A percentile compares a stretch with the other conserved stretches of the same genome.
Conservation (phyloP, 1,139 yeast species). For the Suhomyces kunorum region DNA sequence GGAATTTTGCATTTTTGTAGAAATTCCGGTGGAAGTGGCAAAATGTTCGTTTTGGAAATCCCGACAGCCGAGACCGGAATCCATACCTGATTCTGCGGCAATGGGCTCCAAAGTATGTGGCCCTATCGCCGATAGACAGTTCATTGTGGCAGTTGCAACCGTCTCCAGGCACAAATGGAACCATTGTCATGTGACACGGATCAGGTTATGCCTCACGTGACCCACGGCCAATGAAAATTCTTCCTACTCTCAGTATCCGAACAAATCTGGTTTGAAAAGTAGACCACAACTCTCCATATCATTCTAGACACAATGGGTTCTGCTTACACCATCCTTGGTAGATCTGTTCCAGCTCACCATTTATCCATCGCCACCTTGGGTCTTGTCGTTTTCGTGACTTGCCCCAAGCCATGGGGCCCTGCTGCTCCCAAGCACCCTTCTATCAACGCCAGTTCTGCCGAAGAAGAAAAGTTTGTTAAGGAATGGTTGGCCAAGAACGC, state of each 20-base stretch:
- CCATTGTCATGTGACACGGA: slow-evolving; percentile 1
- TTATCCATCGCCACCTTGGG: slow-evolving; percentile 72
- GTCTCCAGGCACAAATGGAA: not conserved
- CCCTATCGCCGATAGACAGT: not conserved
- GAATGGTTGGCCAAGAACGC: slow-evolving; percentile 44
- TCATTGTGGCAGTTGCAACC: not conserved
- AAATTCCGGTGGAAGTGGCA: not conserved
- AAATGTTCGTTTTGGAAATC: not conserved
- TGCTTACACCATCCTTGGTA: slow-evolving; percentile 77
- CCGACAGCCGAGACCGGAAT: not conserved
- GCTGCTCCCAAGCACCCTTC: slow-evolving; percentile 60
- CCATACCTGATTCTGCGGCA: not conserved
- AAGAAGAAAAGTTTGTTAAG: slow-evolving; percentile 76
- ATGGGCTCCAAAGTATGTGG: not conserved
- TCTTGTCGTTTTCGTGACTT: slow-evolving; percentile 54
- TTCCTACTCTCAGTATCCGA: slow-evolving; percentile 7
- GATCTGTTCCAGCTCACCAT: slow-evolving; percentile 70
- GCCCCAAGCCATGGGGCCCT: slow-evolving; percentile 72
- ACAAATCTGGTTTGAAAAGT: slow-evolving; percentile 3
- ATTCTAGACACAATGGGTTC: slow-evolving; percentile 59
- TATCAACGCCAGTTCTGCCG: slow-evolving; percentile 76
- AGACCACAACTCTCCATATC: not conserved
- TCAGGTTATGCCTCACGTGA: slow-evolving; percentile 10
- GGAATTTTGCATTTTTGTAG: not conserved
- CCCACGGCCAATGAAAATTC: slow-evolving; percentile 15